These are phyloP conservation scores for Endoconidiophora polonica DNA, from an alignment of 2,329 filamentous ascomycete genomes.

Conservation along the genomic window DNA sequence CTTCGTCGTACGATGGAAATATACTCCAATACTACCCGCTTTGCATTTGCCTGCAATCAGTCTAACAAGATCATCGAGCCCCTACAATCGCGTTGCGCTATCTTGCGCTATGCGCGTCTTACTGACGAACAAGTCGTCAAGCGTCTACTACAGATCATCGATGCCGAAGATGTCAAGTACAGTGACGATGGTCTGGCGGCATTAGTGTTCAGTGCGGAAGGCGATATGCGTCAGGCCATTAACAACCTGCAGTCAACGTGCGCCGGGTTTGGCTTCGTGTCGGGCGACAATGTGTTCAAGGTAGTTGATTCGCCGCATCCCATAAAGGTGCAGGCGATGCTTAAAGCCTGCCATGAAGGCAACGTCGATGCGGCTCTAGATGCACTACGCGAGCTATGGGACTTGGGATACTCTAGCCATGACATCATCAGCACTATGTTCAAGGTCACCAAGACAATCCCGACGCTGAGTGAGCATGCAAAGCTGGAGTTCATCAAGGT, in stretches of 20 bases:
- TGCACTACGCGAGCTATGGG: constrained; percentile 78
- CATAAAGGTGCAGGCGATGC: constrained; percentile 96
- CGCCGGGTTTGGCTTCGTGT: constrained; percentile 93
- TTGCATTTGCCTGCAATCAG: constrained; percentile 96
- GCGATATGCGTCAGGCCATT: constrained; percentile 97
- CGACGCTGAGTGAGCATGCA: constrained; percentile 77
- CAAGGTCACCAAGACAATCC: constrained; percentile 89
- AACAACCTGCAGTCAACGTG: constrained; percentile 92
- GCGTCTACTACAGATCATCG: constrained; percentile 77
- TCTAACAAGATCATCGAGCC: constrained; percentile 99
- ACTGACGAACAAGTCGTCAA: constrained; percentile 89
- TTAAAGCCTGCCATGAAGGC: constrained; percentile 89
- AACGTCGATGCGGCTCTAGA: constrained; percentile 80
- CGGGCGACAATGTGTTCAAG: constrained; percentile 91
- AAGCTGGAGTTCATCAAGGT: constrained; percentile 97
- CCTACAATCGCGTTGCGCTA: constrained; percentile 91
- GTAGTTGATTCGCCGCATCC: constrained; percentile 95
- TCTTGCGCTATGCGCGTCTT: constrained; percentile 80
- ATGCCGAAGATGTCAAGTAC: constrained; percentile 78
- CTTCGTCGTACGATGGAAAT: constrained; percentile 96
- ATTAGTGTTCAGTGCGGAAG: constrained; percentile 92
- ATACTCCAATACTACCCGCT: constrained; percentile 87
- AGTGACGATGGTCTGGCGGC: constrained; percentile 88
- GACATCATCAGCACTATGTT: constrained; percentile 99
- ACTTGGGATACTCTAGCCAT: constrained; percentile 90